Base-by-base conservation (phyloP, 306 rosid species). In the Sophora flavescens region DNA sequence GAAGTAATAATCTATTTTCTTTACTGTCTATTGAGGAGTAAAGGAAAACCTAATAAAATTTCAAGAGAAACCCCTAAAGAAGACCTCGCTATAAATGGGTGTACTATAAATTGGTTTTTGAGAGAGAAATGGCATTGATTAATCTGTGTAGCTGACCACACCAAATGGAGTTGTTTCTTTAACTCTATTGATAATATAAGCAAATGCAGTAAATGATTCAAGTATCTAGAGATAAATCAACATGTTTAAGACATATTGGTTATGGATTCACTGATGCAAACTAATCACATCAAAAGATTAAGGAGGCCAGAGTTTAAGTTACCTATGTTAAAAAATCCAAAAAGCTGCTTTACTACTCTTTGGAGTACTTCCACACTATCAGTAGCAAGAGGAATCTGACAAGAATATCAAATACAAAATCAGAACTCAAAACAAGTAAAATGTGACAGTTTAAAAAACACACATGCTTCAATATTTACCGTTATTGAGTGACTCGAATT, bases 401-500 rank as follows among this genome's bases (percentile, higher is more conserved):
- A 68, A 58, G 78, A 75, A 62, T 13, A 74, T 54, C 63, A 73
- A 82, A 62, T 65, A 52, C 70, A 72, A 64, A 76, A 61, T 76
- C 45, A 78, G 70, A 30, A 75, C 72, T 74, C n/a, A 69, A 78
- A 81, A 50, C 16, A 65, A 67, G 54, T 44, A 52, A 58, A 70
- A 38, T 61, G 65, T 14, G 14, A 45, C 48, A 32, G 41, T 50
- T n/a, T 18, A 75, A 57, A 16, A 78, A 70, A 60, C 52, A 32
- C 53, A 52, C 53, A 28, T 70, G 66, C 65, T 53, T 78, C 76
- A 53, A 67, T 69, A 74, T 48, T 59, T 85, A 94, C 97, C 93
- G 91, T 90, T 8, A 84, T 32, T 4, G 98, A 94, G 83, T 90
- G 98, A 87, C 97, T 94, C 86, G 92, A 80, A 85, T 94, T 94